Base-by-base conservation (phyloP, 2,329 filamentous ascomycete genomes). In the Colletotrichum theobromicola region DNA sequence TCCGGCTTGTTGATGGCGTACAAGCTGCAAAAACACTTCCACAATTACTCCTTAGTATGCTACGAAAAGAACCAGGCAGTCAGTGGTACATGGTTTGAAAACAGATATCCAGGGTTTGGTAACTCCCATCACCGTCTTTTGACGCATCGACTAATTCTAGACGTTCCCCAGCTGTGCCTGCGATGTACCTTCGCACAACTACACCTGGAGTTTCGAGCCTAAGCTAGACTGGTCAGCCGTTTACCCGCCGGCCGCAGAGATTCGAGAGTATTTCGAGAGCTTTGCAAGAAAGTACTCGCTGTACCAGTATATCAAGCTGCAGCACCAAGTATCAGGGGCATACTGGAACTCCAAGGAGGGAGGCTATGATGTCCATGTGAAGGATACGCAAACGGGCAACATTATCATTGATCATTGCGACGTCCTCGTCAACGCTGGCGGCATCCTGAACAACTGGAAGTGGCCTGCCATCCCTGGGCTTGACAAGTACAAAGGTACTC, bases 31-130 rank as follows among this genome's bases (percentile, higher is more conserved):
- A 82, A 81, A 34, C 83, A 84, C 37, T 87, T 89, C 68, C 77
- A 78, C 13, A 85, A 87, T 74, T 87, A 84, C 78, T 81, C 75
- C 32, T 70, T 80, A 57, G 74, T 68, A 50, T 76, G 77, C 35
- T 91, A 90, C 77, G 89, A 91, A 76, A 91, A 90, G 82, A 90
- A 90, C 76, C 79, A 82, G 7, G 86, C 87, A n/a, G 84, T 90
- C 12, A 89, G 88, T 26, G 88, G 88, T 7, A 89, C 88, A 4
- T 90, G 88, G 88, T 87, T 80, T 55, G 88, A 89, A 78, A 90
- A 90, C 78, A 81, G 82, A 69, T 86, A 86, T 70, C 84, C 84
- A 7, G 85, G 84, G 78, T 85, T 78, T 15, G 79, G 61, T 16
- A 9, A n/a, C n/a, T 50, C 42, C 13, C 10, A 60, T 15, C n/a